These are phyloP conservation scores for Monosporascus cannonballus DNA, from an alignment of 2,329 filamentous ascomycete species.

Conservation along the genomic window DNA sequence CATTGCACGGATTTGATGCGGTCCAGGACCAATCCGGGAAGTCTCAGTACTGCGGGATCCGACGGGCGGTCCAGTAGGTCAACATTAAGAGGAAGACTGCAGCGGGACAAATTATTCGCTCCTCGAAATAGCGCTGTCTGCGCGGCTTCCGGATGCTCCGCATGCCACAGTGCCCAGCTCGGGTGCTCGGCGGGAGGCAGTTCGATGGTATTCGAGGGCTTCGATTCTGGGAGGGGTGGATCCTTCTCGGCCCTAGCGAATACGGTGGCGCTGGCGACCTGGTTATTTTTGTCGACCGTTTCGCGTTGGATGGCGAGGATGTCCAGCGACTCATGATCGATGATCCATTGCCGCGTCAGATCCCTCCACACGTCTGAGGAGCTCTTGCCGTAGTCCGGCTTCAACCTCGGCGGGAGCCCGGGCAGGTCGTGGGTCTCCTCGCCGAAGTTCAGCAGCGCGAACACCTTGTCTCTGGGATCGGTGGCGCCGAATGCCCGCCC, in stretches of 20 bases:
- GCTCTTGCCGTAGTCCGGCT: conserved; percentile 2
- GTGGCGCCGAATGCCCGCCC: conserved; percentile 2
- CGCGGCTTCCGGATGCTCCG: conserved; percentile 1
- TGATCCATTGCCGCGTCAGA: conserved; percentile 2
- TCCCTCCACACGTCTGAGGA: conserved; percentile 3
- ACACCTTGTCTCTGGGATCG: conserved; percentile 1
- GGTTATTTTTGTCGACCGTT: conserved; percentile 2
- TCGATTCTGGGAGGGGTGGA: neutral
- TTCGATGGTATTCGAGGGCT: neutral
- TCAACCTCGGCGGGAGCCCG: neutral
- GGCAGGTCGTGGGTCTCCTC: conserved; percentile 1
- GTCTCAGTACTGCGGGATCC: neutral
- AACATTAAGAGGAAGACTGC: neutral
- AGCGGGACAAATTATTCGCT: neutral
- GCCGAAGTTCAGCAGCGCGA: conserved; percentile 2
- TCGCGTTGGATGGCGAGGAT: conserved; percentile 1
- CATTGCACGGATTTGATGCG: conserved; percentile 1
- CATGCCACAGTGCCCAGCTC: conserved; percentile 1
- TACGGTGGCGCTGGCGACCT: neutral
- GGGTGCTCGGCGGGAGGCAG: neutral
- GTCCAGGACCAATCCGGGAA: neutral
- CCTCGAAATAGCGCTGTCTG: conserved; percentile 1
- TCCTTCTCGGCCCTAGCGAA: neutral
- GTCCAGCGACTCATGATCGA: conserved; percentile 1
- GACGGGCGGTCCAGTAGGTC: neutral